phyloP scores from a whole-genome alignment of 2,329 filamentous ascomycete species.

The Exophiala sp. region DNA sequence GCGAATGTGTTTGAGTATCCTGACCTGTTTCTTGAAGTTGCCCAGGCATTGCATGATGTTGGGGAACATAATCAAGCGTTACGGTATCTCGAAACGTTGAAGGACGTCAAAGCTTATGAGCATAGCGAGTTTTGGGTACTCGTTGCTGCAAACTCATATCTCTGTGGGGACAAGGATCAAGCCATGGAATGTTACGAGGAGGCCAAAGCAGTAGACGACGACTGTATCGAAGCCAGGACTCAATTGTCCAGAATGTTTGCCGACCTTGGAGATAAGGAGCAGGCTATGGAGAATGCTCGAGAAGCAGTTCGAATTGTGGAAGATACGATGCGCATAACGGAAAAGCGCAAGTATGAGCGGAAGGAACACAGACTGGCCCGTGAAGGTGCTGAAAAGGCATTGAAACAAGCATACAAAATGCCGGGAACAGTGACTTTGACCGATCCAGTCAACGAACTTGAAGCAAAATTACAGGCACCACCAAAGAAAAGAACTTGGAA shows the following conservation, averaged over 20 bases:
- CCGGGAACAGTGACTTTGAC: slow-evolving; percentile 7
- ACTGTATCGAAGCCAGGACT: slow-evolving; percentile 71
- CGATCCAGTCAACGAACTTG: slow-evolving; percentile 11
- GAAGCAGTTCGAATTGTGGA: slow-evolving; percentile 67
- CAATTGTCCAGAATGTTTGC: slow-evolving; percentile 84
- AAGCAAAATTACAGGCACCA: slow-evolving; percentile 5
- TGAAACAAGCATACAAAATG: slow-evolving; percentile 26
- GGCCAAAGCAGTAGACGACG: slow-evolving; percentile 67
- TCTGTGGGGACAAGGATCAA: slow-evolving; percentile 59
- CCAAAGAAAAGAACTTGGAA: not conserved
- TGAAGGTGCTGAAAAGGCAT: slow-evolving; percentile 27
- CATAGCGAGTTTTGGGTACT: slow-evolving; percentile 51
- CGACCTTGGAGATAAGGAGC: slow-evolving; percentile 65
- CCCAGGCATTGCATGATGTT: slow-evolving; percentile 54
- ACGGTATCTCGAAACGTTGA: slow-evolving; percentile 55
- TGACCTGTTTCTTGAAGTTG: slow-evolving; percentile 74
- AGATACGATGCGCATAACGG: slow-evolving; percentile 21
- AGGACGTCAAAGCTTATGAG: slow-evolving; percentile 44
- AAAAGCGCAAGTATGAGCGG: slow-evolving; percentile 29
- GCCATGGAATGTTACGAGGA: slow-evolving; percentile 76
- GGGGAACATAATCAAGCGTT: slow-evolving; percentile 54
- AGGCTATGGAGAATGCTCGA: slow-evolving; percentile 72
- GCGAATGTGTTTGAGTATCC: slow-evolving; percentile 62
- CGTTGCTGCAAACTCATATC: slow-evolving; percentile 62
- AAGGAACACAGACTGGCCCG: slow-evolving; percentile 25